Evolutionary conservation across 2,329 filamentous ascomycete species (phyloP).

Genomic region (Escovopsis weberi): DNA sequence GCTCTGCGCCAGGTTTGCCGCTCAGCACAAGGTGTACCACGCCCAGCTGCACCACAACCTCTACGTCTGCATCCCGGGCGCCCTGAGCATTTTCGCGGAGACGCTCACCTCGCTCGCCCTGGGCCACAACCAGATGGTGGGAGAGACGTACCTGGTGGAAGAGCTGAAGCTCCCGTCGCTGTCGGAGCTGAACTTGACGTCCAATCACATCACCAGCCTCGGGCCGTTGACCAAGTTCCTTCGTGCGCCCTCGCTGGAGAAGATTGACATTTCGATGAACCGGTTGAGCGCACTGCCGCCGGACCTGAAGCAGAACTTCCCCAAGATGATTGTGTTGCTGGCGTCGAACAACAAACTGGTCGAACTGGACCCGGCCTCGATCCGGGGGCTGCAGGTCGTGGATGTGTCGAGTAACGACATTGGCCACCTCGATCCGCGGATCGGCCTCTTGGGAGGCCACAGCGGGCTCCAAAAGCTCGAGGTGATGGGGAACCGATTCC

Average conservation of each 20-base stretch:
- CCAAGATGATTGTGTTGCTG: conserved; percentile 54
- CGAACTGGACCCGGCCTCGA: conserved; percentile 56
- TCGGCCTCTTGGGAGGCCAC: conserved; percentile 59
- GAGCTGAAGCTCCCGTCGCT: conserved; percentile 57
- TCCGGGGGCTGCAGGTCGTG: conserved; percentile 60
- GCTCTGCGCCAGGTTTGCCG: conserved; percentile 39
- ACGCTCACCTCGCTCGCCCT: conserved; percentile 60
- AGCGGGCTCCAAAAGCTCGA: conserved; percentile 52
- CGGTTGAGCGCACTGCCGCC: conserved; percentile 56
- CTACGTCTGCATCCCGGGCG: conserved; percentile 53
- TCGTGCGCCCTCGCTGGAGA: conserved; percentile 58
- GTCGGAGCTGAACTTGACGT: conserved; percentile 60
- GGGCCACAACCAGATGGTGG: conserved; percentile 57
- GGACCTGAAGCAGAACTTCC: conserved; percentile 50
- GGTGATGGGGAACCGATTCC: conserved; percentile 73
- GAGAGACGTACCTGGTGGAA: conserved; percentile 49
- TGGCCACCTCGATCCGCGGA: conserved; percentile 59
- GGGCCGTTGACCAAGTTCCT: conserved; percentile 51
- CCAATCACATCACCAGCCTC: conserved; percentile 60
- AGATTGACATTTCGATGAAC: conserved; percentile 72
- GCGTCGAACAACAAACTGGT: conserved; percentile 67
- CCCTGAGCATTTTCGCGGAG: conserved; percentile 55
- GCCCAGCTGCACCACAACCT: conserved; percentile 66
- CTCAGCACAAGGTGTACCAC: conserved; percentile 35
- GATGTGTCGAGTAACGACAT: conserved; percentile 82